These are phyloP conservation scores for Vanderwaltozyma yarrowii DNA, from an alignment of 805 yeast species.

Conservation along the genomic window DNA sequence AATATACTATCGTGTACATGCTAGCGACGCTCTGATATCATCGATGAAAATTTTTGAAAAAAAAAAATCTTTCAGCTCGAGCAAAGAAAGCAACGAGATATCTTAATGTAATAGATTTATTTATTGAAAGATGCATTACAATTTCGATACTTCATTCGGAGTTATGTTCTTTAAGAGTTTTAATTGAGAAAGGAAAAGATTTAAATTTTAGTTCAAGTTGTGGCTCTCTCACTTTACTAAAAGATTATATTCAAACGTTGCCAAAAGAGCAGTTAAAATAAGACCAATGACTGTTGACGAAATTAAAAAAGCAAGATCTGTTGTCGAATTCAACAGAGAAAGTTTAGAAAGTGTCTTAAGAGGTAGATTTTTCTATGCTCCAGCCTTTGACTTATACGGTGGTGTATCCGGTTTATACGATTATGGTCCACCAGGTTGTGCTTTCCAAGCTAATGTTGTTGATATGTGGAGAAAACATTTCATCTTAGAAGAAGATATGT, in stretches of 20 bases:
- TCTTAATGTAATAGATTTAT: no score
- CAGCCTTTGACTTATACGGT: conserved; percentile 94
- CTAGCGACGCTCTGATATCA: no score
- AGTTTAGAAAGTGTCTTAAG: conserved; percentile 81
- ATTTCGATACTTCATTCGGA: no score
- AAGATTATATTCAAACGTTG: conserved; percentile 22
- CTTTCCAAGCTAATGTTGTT: conserved; percentile 89
- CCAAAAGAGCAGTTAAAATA: conserved; percentile 20
- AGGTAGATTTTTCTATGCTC: conserved; percentile 95
- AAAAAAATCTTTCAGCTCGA: no score
- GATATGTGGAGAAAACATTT: conserved; percentile 98
- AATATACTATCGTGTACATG: no score
- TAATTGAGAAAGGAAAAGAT: background rate
- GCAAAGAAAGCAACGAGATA: no score
- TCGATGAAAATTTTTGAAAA: no score
- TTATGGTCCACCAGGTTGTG: conserved; percentile 99
- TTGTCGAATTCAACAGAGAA: conserved; percentile 63
- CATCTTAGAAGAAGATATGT: conserved; percentile 95
- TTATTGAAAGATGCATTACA: no score
- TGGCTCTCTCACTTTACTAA: conserved; percentile 13
- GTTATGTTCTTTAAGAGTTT: no score
- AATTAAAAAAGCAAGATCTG: conserved; percentile 22
- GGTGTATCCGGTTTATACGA: conserved; percentile 98
- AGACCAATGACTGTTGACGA: conserved; percentile 27
- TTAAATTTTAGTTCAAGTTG: conserved; percentile 8